Evolutionary conservation across 2,329 filamentous ascomycete genomes (phyloP), one percentile per base, ranked within the genome.

Genomic region (Allantophomopsis cytisporea): DNA sequence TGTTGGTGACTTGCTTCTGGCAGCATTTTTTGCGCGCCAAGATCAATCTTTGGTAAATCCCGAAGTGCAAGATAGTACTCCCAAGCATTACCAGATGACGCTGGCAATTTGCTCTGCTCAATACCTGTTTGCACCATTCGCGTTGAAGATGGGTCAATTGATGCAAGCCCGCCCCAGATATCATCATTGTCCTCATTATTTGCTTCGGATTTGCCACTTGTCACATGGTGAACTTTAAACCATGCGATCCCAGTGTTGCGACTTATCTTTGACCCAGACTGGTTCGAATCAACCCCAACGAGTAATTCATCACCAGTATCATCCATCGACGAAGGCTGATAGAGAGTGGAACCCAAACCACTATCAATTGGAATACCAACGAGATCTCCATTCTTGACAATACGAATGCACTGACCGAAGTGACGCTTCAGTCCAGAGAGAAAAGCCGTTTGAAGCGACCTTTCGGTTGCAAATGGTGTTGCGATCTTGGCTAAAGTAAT

Each of bases 71-170:
- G 70, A 59, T 95, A 98, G 55, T 88, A 93, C 45, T 83, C 81
- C 88, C 89, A 96, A 14, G 76, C 77, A 55, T 75, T 94, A 41
- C 76, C 73, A 45, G 79, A 74, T 1, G 78, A 79, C 6, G 83
- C 76, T 0, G 89, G 89, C 6, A 94, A 69, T 38, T 80, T 80
- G 52, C 83, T 80, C 35, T 83, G 83, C 52, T 87, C 84, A 47
- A 82, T 93, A 3, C 91, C 91, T 30, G 88, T 87, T 54, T 94
- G 87, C 42, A 88, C 83, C 69, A 96, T 89, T 43, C 86, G 82
- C 3, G 93, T 93, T 42, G 79, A 83, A 6, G 80, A 74, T 35
- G 84, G 83, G 56, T 96, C 89, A 37, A 98, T 85, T 36, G 81
- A 81, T 2, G 83, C 85, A 31, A 89, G 78, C 1, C 83, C 83